These are phyloP conservation scores for Penicillium sumatraense DNA, from an alignment of 2,329 filamentous ascomycete species.

Conservation along the genomic window DNA sequence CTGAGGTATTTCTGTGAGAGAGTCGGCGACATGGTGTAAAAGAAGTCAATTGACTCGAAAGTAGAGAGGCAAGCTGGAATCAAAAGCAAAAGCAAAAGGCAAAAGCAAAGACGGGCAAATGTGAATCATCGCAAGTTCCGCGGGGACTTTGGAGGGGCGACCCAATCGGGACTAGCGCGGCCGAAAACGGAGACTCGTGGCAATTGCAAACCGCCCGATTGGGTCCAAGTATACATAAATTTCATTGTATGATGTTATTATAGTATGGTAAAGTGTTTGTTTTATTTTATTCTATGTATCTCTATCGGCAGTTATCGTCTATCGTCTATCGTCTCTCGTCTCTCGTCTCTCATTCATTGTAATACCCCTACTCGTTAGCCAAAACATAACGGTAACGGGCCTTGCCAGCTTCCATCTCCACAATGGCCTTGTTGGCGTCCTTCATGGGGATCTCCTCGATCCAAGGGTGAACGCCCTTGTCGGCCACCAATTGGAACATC, in stretches of 20 bases:
- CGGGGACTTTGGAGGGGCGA: slow-evolving; percentile 11
- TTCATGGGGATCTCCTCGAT: slow-evolving; percentile 48
- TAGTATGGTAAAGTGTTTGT: no score
- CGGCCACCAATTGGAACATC: slow-evolving; percentile 49
- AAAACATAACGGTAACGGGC: slow-evolving; percentile 53
- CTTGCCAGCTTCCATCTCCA: slow-evolving; percentile 51
- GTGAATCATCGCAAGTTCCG: slow-evolving; percentile 26
- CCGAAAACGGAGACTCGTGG: slow-evolving; percentile 33
- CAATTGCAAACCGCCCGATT: slow-evolving; percentile 19
- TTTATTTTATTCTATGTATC: background rate
- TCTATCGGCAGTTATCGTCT: background rate
- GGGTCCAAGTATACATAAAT: background rate
- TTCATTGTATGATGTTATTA: no score
- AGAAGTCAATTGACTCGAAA: background rate
- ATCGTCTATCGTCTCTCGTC: slow-evolving; percentile 9
- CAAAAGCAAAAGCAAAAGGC: background rate
- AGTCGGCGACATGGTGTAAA: slow-evolving; percentile 29
- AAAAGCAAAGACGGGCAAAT: slow-evolving; percentile 5
- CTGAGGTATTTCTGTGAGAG: slow-evolving; percentile 38
- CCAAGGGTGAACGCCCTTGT: slow-evolving; percentile 48
- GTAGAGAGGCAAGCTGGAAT: background rate
- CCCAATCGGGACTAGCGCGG: slow-evolving; percentile 27
- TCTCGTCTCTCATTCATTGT: slow-evolving; percentile 4
- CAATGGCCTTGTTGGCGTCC: slow-evolving; percentile 49
- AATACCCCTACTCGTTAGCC: slow-evolving; percentile 41